Evolutionary conservation across 495 filamentous ascomycete species (phyloP).

Genomic region (Penicillium odoratum): DNA sequence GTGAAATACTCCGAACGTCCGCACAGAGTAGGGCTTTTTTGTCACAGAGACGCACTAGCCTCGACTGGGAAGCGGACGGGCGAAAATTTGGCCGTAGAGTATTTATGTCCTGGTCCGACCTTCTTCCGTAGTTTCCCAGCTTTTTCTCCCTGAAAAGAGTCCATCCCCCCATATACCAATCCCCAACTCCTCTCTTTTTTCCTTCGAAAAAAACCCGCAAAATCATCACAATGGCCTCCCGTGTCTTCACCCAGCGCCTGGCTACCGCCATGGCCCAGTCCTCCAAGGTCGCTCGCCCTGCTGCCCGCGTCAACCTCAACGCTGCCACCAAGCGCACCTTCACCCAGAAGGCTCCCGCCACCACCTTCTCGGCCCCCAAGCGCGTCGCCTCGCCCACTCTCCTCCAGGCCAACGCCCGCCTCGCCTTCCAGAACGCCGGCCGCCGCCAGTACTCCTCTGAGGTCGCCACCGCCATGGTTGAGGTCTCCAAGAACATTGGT

Average conservation of each 20-base stretch:
- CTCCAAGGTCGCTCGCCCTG: slow-evolving; percentile 69
- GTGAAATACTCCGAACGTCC: slow-evolving; percentile 22
- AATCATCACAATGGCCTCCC: slow-evolving; percentile 69
- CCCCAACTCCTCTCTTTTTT: slow-evolving; percentile 27
- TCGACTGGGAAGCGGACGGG: slow-evolving; percentile 39
- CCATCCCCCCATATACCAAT: slow-evolving; percentile 21
- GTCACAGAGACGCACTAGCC: slow-evolving; percentile 35
- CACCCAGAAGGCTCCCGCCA: slow-evolving; percentile 46
- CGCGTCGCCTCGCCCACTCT: slow-evolving; percentile 62
- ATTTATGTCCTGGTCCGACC: slow-evolving; percentile 42
- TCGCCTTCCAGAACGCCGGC: slow-evolving; percentile 58
- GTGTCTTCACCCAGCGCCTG: slow-evolving; percentile 70
- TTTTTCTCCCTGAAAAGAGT: slow-evolving; percentile 45
- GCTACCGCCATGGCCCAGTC: slow-evolving; percentile 72
- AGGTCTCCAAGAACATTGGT: slow-evolving; percentile 84
- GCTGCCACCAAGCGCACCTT: slow-evolving; percentile 69
- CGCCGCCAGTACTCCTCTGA: slow-evolving; percentile 76
- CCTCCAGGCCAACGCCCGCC: slow-evolving; percentile 63
- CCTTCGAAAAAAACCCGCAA: slow-evolving; percentile 17
- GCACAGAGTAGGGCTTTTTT: slow-evolving; percentile 43
- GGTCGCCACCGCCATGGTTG: slow-evolving; percentile 80
- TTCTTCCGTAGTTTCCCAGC: slow-evolving; percentile 43
- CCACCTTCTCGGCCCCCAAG: slow-evolving; percentile 61
- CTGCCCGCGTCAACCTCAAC: slow-evolving; percentile 59
- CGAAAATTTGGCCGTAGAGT: slow-evolving; percentile 49